Evolutionary conservation across 2,329 filamentous ascomycete genomes (phyloP), one percentile per base, ranked within the genome.

Genomic region (Aspergillus sojae): DNA sequence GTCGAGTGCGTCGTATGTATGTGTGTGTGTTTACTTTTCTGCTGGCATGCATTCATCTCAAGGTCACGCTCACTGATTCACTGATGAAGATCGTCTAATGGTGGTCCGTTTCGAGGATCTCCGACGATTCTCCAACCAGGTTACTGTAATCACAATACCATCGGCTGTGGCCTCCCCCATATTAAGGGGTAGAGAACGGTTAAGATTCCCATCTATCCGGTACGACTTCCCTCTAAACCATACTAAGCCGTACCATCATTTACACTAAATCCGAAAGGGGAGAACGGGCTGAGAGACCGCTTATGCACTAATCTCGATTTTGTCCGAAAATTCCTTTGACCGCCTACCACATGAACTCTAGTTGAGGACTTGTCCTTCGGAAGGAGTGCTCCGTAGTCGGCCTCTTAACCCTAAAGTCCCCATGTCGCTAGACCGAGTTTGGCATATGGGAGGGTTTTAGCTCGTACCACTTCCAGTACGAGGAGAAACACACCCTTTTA

Each of bases 41-140:
- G 46, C 48, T 52, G 7, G 16, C 9, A 52, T 52, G n/a, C 26
- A 52, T 32, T 52, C 16, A n/a, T 14, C 9, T 34, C 32, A 39
- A 21, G 52, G 32, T 41, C 52, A 54, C 30, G 19, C 52, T 54
- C 52, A 54, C 28, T 36, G 52, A 55, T 55, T 54, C n/a, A 54
- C 28, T 36, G 52, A 54, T 54, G 32, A 55, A 39, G 52, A 55
- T 55, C 52, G 52, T 21, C 52, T 55, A 14, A 34, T 55, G 34
- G 32, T 55, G 52, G 52, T 41, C 32, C 52, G 32, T 55, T 55
- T 23, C 32, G 36, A 55, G 30, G 52, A 55, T 55, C 52, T 55
- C 52, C 52, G 32, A 39, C 32, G 34, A 41, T 55, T 55, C 52
- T 55, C 52, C 52, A 55, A 55, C 30, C 21, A 21, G 30, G 14